phyloP scores from a whole-genome alignment of 495 filamentous ascomycete species.

The Talaromyces liani region DNA sequence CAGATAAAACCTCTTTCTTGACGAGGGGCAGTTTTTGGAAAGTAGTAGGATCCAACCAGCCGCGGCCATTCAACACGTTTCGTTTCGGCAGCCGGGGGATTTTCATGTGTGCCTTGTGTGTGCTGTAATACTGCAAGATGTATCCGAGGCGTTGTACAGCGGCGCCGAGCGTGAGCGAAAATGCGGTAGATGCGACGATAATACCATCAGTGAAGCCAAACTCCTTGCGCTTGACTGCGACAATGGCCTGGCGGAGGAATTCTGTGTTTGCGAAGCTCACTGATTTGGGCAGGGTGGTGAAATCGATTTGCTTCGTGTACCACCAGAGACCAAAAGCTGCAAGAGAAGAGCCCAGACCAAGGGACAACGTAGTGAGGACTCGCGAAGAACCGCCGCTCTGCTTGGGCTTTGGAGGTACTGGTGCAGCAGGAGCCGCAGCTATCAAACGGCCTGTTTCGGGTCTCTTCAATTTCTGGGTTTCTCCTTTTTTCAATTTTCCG shows the following conservation, averaged over 20 bases:
- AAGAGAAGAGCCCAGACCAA: background rate
- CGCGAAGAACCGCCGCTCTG: background rate
- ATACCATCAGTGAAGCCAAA: background rate
- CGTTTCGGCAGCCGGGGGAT: slow-evolving; percentile 19
- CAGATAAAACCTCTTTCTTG: background rate
- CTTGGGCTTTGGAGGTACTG: background rate
- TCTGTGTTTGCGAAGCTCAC: slow-evolving; percentile 1
- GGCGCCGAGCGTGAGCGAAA: background rate
- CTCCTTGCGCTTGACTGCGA: background rate
- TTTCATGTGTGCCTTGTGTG: background rate
- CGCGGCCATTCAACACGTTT: slow-evolving; percentile 40
- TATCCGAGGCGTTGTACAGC: background rate
- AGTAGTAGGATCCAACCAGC: slow-evolving; percentile 44
- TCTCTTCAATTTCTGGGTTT: background rate
- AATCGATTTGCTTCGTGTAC: background rate
- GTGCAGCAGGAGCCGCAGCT: background rate
- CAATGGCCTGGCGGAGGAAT: background rate
- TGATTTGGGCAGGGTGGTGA: background rate
- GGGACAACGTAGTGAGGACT: background rate
- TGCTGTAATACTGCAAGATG: background rate
- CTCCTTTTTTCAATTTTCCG: background rate
- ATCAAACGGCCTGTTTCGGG: slow-evolving; percentile 1
- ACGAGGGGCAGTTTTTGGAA: slow-evolving; percentile 22
- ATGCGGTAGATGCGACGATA: background rate
- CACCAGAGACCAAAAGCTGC: background rate